These are phyloP conservation scores for Ophidiomyces ophidiicola DNA, from an alignment of 2,329 filamentous ascomycete species.

Conservation along the genomic window DNA sequence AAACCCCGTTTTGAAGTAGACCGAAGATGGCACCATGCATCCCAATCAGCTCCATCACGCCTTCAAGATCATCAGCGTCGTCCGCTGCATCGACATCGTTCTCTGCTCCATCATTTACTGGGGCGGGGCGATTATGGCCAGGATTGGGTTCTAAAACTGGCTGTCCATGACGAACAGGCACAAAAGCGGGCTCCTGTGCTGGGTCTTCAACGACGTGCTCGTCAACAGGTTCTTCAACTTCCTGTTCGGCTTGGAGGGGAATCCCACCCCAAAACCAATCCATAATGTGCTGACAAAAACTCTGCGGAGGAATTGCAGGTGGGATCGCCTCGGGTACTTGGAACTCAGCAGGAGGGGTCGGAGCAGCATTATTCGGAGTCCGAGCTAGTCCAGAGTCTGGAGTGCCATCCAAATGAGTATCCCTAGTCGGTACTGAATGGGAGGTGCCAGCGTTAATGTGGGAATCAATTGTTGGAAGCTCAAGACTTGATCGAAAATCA, in stretches of 20 bases:
- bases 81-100: conserved; percentile 46
- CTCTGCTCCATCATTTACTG: conserved; percentile 59
- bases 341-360: not conserved
- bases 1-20: conserved; percentile 86
- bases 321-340: not conserved
- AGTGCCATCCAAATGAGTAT: too few species aligned
- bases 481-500: conserved; percentile 6
- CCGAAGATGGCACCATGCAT: conserved; percentile 88
- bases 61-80: conserved; percentile 88
- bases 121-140: conserved; percentile 16
- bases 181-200: conserved; percentile 49
- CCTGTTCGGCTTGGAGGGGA: conserved; percentile 15
- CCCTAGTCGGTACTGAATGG: too few species aligned
- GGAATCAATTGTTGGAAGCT: not conserved
- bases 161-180: conserved; percentile 40
- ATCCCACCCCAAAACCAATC: conserved; percentile 39
- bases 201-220: conserved; percentile 47
- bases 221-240: conserved; percentile 37
- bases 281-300: conserved; percentile 17
- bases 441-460: not conserved
- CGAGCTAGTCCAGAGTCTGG: too few species aligned
- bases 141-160: conserved; percentile 19
- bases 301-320: not conserved
- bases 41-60: conserved; percentile 87
- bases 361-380: too few species aligned